These are phyloP conservation scores for Fusarium sp. DNA, from an alignment of 2,329 filamentous ascomycete species.

Conservation along the genomic window DNA sequence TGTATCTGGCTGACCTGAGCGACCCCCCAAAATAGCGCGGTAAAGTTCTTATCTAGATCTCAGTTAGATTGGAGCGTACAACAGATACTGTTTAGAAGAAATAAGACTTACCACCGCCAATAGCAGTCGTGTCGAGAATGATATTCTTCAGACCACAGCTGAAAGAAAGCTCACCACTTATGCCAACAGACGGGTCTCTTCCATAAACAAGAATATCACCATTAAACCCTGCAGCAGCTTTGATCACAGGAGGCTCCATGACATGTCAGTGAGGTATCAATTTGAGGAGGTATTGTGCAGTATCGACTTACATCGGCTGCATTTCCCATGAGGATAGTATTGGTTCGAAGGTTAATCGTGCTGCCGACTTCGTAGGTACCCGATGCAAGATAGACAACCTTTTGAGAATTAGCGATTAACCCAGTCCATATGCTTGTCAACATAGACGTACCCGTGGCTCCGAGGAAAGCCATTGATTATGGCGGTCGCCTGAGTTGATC, in stretches of 20 bases:
- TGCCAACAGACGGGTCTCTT: background rate
- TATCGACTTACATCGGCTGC: no score
- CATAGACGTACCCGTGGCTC: no score
- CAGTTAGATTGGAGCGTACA: background rate
- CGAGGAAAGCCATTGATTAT: no score
- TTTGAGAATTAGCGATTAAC: no score
- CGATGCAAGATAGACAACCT: no score
- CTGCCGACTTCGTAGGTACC: no score
- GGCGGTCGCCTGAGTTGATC: no score
- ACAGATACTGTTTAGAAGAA: rapidly evolving
- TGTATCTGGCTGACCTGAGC: background rate
- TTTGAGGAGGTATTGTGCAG: no score
- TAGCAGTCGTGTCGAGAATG: background rate
- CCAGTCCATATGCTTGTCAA: no score
- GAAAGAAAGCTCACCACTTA: background rate
- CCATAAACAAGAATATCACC: background rate
- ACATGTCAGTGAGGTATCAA: no score
- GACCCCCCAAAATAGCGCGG: background rate
- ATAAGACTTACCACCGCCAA: background rate
- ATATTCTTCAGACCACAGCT: background rate
- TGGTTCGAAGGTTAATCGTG: no score
- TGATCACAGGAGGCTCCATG: background rate
- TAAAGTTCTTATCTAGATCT: background rate
- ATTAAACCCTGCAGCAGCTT: background rate
- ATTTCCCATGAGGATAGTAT: no score